Conservation (phyloP, 495 filamentous ascomycete genomes). For the Aspergillus avenaceus region DNA sequence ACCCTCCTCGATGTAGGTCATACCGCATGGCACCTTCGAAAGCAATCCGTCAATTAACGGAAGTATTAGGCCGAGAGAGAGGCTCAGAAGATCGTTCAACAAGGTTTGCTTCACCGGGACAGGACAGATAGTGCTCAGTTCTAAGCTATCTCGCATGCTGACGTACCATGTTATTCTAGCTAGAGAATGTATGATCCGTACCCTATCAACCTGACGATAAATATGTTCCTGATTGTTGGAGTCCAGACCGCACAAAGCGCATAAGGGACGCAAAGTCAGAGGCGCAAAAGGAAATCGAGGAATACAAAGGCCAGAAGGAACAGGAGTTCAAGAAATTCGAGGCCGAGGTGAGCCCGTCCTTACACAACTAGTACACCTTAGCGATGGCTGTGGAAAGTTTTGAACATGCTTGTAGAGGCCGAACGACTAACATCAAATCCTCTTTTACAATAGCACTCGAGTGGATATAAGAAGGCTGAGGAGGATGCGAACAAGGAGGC, state of each 20-base stretch:
- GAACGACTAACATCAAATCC: slow-evolving; percentile 9
- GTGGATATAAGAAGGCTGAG: slow-evolving; percentile 83
- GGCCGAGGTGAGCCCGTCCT: slow-evolving; percentile 61
- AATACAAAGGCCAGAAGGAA: slow-evolving; percentile 86
- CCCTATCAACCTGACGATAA: not conserved
- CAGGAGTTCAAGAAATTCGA: slow-evolving; percentile 95
- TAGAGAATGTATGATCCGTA: slow-evolving; percentile 61
- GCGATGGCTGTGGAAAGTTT: no score
- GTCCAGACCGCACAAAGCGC: slow-evolving; percentile 88
- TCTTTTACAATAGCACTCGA: slow-evolving; percentile 58
- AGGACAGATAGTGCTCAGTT: not conserved
- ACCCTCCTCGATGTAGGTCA: slow-evolving; percentile 92
- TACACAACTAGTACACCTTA: no score
- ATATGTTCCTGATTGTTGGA: slow-evolving; percentile 21
- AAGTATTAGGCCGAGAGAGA: slow-evolving; percentile 82
- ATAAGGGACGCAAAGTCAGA: slow-evolving; percentile 93
- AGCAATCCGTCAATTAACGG: slow-evolving; percentile 1
- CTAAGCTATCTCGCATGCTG: slow-evolving; percentile 11
- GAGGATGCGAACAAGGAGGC: slow-evolving; percentile 81
- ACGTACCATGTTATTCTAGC: slow-evolving; percentile 45
- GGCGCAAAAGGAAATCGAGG: slow-evolving; percentile 97
- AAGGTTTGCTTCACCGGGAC: slow-evolving; percentile 52
- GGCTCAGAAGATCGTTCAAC: slow-evolving; percentile 97
- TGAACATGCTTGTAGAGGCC: not conserved
- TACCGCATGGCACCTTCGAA: not conserved